Evolutionary conservation across 192 early-diverging fungal species (phyloP).

Genomic region (Cetraspora pellucida): DNA sequence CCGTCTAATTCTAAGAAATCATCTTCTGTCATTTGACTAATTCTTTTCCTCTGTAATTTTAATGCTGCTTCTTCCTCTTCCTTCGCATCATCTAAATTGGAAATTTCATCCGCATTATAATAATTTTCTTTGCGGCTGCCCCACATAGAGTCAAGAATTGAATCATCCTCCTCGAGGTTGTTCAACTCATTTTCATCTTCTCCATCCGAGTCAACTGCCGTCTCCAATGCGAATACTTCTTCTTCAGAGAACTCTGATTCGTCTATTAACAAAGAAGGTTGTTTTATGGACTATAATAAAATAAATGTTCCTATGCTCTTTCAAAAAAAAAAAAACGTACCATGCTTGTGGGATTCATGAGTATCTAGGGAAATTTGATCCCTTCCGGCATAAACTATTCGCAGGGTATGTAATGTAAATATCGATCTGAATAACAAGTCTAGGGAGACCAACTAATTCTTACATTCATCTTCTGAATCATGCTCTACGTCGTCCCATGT

Average conservation of each 20-base stretch:
- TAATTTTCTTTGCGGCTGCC: conserved; percentile 75
- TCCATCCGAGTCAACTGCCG: conserved; percentile 47
- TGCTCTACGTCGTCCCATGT: conserved; percentile 76
- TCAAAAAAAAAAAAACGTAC: conserved; percentile 21
- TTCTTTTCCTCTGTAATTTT: conserved; percentile 77
- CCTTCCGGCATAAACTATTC: conserved; percentile 46
- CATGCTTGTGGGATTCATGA: conserved; percentile 37
- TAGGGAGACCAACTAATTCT: neutral
- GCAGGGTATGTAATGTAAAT: neutral
- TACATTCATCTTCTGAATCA: conserved; percentile 78
- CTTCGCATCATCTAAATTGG: conserved; percentile 75
- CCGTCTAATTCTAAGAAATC: conserved; percentile 89
- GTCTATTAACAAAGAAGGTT: conserved; percentile 23
- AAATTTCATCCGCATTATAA: conserved; percentile 84
- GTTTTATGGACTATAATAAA: too few relatives aligned
- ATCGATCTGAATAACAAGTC: neutral
- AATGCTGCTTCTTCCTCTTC: conserved; percentile 90
- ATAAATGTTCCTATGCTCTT: too few relatives aligned
- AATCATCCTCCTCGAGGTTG: conserved; percentile 40
- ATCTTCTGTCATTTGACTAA: conserved; percentile 78
- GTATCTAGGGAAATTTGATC: conserved; percentile 57
- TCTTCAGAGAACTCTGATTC: conserved; percentile 69
- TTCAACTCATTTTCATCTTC: conserved; percentile 48
- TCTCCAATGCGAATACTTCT: conserved; percentile 77
- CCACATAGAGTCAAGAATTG: conserved; percentile 69